phyloP scores from a whole-genome alignment of 495 filamentous ascomycete species.

The Letharia columbiana region DNA sequence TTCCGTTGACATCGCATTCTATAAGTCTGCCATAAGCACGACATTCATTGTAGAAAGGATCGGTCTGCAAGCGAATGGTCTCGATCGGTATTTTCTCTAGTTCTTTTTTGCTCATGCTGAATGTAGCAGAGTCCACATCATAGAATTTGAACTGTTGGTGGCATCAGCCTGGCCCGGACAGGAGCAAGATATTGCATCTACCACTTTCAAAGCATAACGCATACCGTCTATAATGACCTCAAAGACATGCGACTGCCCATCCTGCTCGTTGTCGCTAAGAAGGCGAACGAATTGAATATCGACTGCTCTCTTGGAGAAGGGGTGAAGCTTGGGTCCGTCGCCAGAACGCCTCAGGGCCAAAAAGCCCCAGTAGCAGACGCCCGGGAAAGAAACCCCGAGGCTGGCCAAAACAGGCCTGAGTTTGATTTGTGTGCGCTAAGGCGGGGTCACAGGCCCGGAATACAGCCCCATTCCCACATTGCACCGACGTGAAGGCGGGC shows the following conservation, averaged over 20 bases:
- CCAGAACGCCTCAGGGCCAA: too few species aligned
- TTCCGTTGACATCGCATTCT: conserved; percentile 15
- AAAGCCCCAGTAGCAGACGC: too few species aligned
- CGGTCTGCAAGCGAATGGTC: conserved; percentile 8
- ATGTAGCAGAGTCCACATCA: conserved; percentile 1
- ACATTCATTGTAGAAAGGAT: conserved; percentile 21
- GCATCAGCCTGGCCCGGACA: not conserved
- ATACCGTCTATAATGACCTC: conserved; percentile 14
- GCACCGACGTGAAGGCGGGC: too few species aligned
- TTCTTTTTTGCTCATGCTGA: not conserved
- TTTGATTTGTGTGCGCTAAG: too few species aligned
- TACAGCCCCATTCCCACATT: too few species aligned
- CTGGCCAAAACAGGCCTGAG: too few species aligned
- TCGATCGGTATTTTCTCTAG: not conserved
- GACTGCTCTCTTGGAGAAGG: conserved; percentile 1
- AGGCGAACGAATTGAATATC: conserved; percentile 10
- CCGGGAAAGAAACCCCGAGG: too few species aligned
- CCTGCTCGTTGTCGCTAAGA: conserved; percentile 4
- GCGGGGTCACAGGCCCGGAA: too few species aligned
- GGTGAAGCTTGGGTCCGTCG: conserved; percentile 14
- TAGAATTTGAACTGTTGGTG: conserved; percentile 19
- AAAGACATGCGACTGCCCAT: conserved; percentile 17
- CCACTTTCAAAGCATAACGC: conserved; percentile 20
- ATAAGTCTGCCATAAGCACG: conserved; percentile 21
- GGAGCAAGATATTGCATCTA: not conserved